Evolutionary conservation across 2,329 filamentous ascomycete species (phyloP).

Genomic region (Fusarium falciforme): DNA sequence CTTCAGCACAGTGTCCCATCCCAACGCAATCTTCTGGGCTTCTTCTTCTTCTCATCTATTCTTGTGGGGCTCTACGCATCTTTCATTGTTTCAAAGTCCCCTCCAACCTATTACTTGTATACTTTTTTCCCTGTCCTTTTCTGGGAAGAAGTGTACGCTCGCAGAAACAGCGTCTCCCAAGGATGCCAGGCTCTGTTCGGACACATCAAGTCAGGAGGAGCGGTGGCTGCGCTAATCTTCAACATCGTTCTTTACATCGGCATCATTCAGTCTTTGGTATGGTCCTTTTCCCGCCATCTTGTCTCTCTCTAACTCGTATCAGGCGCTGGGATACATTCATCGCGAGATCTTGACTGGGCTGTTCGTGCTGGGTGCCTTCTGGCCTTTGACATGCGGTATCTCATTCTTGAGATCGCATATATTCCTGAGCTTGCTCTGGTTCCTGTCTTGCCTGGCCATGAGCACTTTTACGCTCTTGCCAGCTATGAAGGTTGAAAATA

Average conservation of each 20-base stretch:
- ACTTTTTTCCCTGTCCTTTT: constrained; percentile 92
- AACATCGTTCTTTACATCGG: constrained; percentile 76
- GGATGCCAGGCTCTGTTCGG: constrained; percentile 77
- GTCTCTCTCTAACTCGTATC: constrained; percentile 10
- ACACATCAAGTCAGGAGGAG: constrained; percentile 71
- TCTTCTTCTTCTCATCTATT: constrained; percentile 77
- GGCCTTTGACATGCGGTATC: constrained; percentile 80
- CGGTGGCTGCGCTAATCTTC: constrained; percentile 68
- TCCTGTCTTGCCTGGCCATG: constrained; percentile 82
- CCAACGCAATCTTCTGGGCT: constrained; percentile 69
- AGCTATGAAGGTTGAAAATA: constrained; percentile 84
- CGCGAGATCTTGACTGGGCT: constrained; percentile 87
- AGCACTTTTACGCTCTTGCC: constrained; percentile 90
- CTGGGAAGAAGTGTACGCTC: constrained; percentile 94
- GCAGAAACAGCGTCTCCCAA: constrained; percentile 74
- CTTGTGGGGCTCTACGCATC: constrained; percentile 82
- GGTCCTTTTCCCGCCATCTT: constrained; percentile 39
- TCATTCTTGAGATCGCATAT: constrained; percentile 77
- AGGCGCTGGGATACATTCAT: constrained; percentile 93
- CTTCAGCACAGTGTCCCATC: constrained; percentile 76
- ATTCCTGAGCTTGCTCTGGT: constrained; percentile 77
- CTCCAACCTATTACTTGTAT: constrained; percentile 88
- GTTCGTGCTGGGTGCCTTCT: constrained; percentile 80
- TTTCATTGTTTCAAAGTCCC: constrained; percentile 82
- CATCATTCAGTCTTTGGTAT: constrained; percentile 81